Base-by-base conservation (phyloP, 192 early-diverging fungal species). In the Entomortierella beljakovae region DNA sequence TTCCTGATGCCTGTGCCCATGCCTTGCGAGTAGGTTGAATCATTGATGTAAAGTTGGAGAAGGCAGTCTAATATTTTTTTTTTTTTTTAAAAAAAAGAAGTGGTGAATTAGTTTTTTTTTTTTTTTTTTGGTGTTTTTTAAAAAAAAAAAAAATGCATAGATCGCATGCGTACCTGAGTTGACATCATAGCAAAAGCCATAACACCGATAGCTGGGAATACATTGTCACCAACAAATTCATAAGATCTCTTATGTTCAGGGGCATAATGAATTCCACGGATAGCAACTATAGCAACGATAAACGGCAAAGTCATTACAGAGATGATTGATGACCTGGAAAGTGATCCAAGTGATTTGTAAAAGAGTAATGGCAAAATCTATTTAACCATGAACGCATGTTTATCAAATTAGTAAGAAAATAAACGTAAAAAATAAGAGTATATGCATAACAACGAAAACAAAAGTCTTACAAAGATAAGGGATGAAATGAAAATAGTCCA, bases 171-270 rank as follows among this genome's bases (percentile, higher is more conserved):
- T 26, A 88, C 86, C 58, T 92, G 91, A 25, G 88, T 70, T 34
- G 87, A 90, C 16, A 88, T 83, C 79, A 89, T 91, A 3, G 91
- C 88, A 61, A 92, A 92, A 0, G 89, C 85, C 74, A 91, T 90
- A 55, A 90, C 86, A 49, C 89, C 91, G 23, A 91, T 68, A 0
- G 89, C 87, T 0, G 89, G 85, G 54, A 92, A 62, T 28, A 89
- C 79, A 80, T 88, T 88, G 35, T 83, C 70, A 6, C 91, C 91
- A 37, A 88, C 83, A 31, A 82, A 77, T 1, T 80, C 80, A 23
- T 80, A 82, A 0, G 88, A 87, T n/a, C 74, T 68, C 35, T 88
- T 86, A 50, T 85, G 86, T 9, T 85, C 81, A 15, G 71, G 68
- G 20, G 81, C 68, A 51, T 90, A 91, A 0, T 82, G 55, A 16